Base-by-base conservation (phyloP, 805 yeast species). In the Candida corydali region DNA sequence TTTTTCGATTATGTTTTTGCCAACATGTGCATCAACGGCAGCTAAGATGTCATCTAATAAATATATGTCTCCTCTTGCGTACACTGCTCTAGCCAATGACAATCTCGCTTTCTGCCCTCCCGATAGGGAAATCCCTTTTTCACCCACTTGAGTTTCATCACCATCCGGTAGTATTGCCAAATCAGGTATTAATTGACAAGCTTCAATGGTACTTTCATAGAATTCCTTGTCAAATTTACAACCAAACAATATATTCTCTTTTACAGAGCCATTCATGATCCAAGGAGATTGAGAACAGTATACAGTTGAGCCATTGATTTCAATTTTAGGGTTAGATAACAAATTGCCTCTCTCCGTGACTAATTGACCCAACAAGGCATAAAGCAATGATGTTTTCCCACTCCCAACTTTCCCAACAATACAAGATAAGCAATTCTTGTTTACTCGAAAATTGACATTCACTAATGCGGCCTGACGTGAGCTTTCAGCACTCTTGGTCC, bases 41-140 rank as follows among this genome's bases (percentile, higher is more conserved):
- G 94, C 83, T 41, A 93, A 72, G 8, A 95, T 86, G 60, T 93
- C 98, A 58, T 93, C 98, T 44, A 93, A 63, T 27, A 93, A 63
- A 56, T 86, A 88, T 18, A 93, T 77, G 53, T 93, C 98, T 3
- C 97, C 94, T 46, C 98, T 74, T 8, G 96, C 76, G 56, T 93
- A 93, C 8, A 93, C 96, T 9, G 98, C 97, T 56, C 98, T 77
- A 0, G 98, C 98, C 36, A 93, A 73, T 1, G 95, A 81, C 24
- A 93, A 72, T 57, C 98, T 80, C 0, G 98, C 98, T 70, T 93
- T 93, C 61, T 93, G 98, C 29, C 98, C 98, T 35, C 98, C 98
- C 26, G 96, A 85, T 34, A 93, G 70, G 10, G 97, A 86, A 34
- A 93, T 89, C 45, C 98, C 98, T 58, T 91, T 87, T 64, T 93